These are phyloP conservation scores for Aspergillus versicolor DNA, from an alignment of 2,329 filamentous ascomycete species.

Conservation along the genomic window DNA sequence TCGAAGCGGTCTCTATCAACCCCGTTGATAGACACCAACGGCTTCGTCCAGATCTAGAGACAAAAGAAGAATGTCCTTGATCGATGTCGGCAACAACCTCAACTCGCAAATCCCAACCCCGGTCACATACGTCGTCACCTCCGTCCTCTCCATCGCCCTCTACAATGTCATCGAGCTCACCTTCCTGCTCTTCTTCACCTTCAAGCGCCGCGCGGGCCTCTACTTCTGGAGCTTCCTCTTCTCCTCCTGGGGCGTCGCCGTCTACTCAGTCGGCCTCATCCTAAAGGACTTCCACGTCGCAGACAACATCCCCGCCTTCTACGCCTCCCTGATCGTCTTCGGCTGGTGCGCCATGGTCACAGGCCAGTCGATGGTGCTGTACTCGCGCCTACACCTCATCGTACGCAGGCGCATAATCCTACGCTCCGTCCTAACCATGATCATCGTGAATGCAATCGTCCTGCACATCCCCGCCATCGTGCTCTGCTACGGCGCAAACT, in stretches of 20 bases:
- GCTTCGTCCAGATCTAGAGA: not conserved
- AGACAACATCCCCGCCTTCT: conserved; percentile 24
- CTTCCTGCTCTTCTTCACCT: conserved; percentile 48
- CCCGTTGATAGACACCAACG: not conserved
- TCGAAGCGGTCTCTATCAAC: too few species aligned
- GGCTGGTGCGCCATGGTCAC: conserved; percentile 61
- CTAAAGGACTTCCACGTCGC: conserved; percentile 43
- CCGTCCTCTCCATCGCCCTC: conserved; percentile 46
- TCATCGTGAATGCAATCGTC: conserved; percentile 54
- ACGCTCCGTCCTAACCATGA: conserved; percentile 54
- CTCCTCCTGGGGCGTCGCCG: conserved; percentile 43
- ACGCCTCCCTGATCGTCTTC: conserved; percentile 45
- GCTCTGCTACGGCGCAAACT: conserved; percentile 47
- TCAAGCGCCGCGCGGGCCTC: conserved; percentile 43
- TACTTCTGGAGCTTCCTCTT: conserved; percentile 52
- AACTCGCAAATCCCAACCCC: not conserved
- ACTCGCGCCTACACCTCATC: conserved; percentile 61
- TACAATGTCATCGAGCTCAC: conserved; percentile 51
- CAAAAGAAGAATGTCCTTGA: not conserved
- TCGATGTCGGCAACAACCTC: not conserved
- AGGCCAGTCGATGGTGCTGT: conserved; percentile 61
- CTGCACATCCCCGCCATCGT: conserved; percentile 55
- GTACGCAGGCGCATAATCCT: conserved; percentile 48
- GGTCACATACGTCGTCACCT: conserved; percentile 26
- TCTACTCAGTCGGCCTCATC: conserved; percentile 46